Evolutionary conservation across 441 rosid species (phyloP).

Genomic region (Euphorbia celastroides): DNA sequence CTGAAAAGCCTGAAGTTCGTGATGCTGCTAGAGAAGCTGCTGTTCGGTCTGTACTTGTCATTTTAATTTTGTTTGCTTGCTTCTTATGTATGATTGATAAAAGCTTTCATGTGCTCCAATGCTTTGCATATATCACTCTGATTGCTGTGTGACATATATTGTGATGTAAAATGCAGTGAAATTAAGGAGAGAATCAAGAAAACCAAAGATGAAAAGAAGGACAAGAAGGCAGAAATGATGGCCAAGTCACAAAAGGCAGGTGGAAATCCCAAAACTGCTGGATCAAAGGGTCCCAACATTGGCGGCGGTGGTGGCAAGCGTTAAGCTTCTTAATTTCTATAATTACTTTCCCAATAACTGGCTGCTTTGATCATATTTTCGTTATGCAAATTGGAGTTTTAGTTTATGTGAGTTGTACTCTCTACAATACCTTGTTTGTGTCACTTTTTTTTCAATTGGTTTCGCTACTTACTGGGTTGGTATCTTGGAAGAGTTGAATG

Average conservation of each 20-base stretch:
- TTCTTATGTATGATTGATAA: not conserved
- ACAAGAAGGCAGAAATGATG: conserved; percentile 59
- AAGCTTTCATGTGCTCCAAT: not conserved
- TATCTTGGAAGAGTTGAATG: no score
- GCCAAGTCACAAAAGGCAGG: conserved; percentile 53
- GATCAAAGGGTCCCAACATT: conserved; percentile 29
- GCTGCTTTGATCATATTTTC: conserved; percentile 4
- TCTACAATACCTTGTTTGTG: conserved; percentile 6
- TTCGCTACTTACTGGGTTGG: no score
- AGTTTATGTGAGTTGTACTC: conserved; percentile 15
- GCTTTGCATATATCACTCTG: not conserved
- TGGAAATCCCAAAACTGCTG: conserved; percentile 48
- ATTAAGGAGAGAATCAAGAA: conserved; percentile 82
- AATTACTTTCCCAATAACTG: conserved; percentile 2
- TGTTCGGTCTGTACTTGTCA: conserved; percentile 26
- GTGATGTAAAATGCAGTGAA: conserved; percentile 33
- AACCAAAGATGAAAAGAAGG: conserved; percentile 82
- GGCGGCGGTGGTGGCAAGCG: conserved; percentile 32
- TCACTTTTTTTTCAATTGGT: no score
- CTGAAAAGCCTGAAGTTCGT: conserved; percentile 52
- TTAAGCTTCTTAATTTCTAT: not conserved
- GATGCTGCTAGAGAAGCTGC: conserved; percentile 57
- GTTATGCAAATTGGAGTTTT: conserved; percentile 9
- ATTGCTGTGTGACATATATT: not conserved
- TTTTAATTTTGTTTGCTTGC: not conserved